Evolutionary conservation across 495 filamentous ascomycete species (phyloP), one percentile per base, ranked within the genome.

Genomic region (Friedmanniomyces endolithicus): DNA sequence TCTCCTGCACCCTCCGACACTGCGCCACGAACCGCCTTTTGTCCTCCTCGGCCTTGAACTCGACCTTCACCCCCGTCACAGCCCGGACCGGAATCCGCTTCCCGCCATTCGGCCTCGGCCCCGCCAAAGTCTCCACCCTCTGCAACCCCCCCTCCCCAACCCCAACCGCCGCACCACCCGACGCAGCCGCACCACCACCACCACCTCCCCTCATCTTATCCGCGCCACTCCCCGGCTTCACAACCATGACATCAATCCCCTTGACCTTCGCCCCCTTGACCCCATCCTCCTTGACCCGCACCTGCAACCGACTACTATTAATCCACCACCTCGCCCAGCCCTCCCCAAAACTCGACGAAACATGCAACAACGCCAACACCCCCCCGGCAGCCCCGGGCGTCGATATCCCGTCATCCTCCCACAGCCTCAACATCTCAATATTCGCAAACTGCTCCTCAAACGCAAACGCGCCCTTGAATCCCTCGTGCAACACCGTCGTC

Each of bases 361-460:
- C 69, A 45, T 70, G 69, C 40, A 72, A 63, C 43, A 69, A 56
- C 11, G 62, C 68, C 20, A 70, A 47, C 17, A 71, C 66, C 35
- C 59, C 68, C 24, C 51, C 50, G 2, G 57, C 58, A 9, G 57
- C 58, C 2, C 56, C 56, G 11, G 50, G 39, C 6, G 50, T 58
- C 1, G 50, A 45, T 7, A 49, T 43, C 11, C 59, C 59, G 22
- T 67, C 58, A 52, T 71, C 69, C 37, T 66, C 62, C 69, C 69
- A 72, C 22, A 72, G 52, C 2, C 69, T 60, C 2, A 72, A 55
- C 34, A 68, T 70, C 48, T 72, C 69, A 55, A 72, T 65, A 22
- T 62, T 69, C 53, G 69, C 70, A 50, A 72, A 63, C 58, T 71
- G 68, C 50, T 70, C 69, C 34, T 67, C 57, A 50, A 67, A 70